Base-by-base conservation (phyloP, 768 basidiomycete genomes). In the Russula sp. region DNA sequence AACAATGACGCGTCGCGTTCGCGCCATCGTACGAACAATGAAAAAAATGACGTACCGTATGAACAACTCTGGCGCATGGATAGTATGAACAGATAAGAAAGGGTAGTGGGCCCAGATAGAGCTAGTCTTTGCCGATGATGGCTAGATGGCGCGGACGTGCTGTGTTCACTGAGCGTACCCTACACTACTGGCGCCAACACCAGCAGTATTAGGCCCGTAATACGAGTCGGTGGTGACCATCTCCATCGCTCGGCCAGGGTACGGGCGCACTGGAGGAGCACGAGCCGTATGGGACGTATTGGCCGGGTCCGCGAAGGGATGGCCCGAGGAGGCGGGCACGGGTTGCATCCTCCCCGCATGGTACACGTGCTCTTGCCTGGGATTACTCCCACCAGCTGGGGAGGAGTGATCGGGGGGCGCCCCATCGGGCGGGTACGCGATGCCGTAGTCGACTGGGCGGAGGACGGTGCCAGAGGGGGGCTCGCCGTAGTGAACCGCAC, bases 241-340 rank as follows among this genome's bases (percentile, higher is more conserved):
- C 29, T 53, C 58, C 4, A 58, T 52, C 42, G 14, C 36, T 32
- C 55, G 51, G 20, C 47, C 56, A 7, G 13, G 35, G 14, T 14
- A 3, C 0, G 11, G n/a, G 36, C 54, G 55, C 8, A 61, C 55
- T 1, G 63, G 56, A 25, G 59, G 41, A 7, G 58, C 43, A 50
- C 5, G 9, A 20, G 35, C 22, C 13, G 6, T 3, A 20, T 7
- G 35, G 11, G 59, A 14, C n/a, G 41, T 34, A 29, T 60, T 57
- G 55, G 18, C 43, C 9, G 63, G 65, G 46, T 60, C 59, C 36
- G 56, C 63, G 41, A 57, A 66, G 16, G 65, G 65, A 46, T 66
- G 63, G 20, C 25, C 25, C 25, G 32, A 22, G 3, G 58, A 3
- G 13, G 53, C 25, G 10, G 65, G 16, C 11, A 11, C n/a, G 1